A percentile compares a stretch with the other conserved stretches of the same genome.
These are phyloP conservation scores for Diaporthe aspalathi DNA, from an alignment of 2,329 filamentous ascomycete genomes.

Conservation along the genomic window DNA sequence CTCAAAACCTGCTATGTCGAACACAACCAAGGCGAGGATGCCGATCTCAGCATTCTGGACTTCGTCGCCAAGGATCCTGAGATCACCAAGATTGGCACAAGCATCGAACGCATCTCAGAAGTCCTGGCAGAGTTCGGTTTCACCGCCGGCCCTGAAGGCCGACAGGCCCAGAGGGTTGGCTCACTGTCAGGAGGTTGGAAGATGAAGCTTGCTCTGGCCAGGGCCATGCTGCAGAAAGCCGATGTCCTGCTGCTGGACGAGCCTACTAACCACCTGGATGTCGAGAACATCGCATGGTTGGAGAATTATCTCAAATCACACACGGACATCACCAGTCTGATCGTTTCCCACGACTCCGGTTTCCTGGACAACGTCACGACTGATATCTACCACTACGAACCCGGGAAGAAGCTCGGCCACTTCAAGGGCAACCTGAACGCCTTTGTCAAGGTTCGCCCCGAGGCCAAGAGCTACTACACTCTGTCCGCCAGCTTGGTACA, in stretches of 20 bases:
- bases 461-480: slow-evolving; percentile 98
- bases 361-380: slow-evolving; percentile 98
- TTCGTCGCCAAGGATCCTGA: slow-evolving; percentile 92
- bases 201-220: slow-evolving; percentile 97
- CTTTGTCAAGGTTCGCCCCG: slow-evolving; percentile 90
- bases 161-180: slow-evolving; percentile 89
- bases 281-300: slow-evolving; percentile 95
- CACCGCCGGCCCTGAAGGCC: slow-evolving; percentile 86
- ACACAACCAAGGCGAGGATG: slow-evolving; percentile 98
- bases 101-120: slow-evolving; percentile 78
- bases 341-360: slow-evolving; percentile 97
- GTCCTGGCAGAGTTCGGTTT: slow-evolving; percentile 95
- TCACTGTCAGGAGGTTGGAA: slow-evolving; percentile 99
- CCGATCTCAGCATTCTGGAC: slow-evolving; percentile 93
- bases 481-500: slow-evolving; percentile 87
- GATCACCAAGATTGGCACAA: slow-evolving; percentile 77
- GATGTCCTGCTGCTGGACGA: slow-evolving; percentile 97
- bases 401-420: slow-evolving; percentile 89
- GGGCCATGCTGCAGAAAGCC: slow-evolving; percentile 96
- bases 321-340: slow-evolving; percentile 95
- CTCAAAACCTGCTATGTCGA: slow-evolving; percentile 98
- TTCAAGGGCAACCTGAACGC: slow-evolving; percentile 85
- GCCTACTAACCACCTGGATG: slow-evolving; percentile 98
- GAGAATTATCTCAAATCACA: slow-evolving; percentile 96
- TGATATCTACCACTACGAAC: slow-evolving; percentile 98